Conservation (phyloP, 1,284 basidiomycete genomes). For the Moesziomyces antarcticus region DNA sequence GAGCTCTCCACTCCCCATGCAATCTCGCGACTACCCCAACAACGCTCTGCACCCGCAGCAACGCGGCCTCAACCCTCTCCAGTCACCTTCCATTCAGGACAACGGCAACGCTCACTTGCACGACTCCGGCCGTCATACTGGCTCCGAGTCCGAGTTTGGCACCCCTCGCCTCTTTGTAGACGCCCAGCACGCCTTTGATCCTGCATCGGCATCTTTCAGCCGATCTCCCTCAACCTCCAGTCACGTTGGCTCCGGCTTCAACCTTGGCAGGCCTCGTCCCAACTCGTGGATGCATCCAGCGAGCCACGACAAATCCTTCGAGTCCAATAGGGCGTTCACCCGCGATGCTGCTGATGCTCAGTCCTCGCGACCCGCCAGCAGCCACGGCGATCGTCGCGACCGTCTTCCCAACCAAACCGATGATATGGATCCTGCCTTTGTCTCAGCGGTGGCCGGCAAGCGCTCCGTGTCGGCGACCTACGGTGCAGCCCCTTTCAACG, state of each 20-base stretch:
- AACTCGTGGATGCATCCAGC: conserved; percentile 47
- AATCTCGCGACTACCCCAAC: not conserved
- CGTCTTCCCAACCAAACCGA: not conserved
- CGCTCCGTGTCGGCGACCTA: conserved; percentile 21
- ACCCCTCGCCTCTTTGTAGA: conserved; percentile 44
- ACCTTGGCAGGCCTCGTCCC: conserved; percentile 20
- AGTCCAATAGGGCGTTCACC: conserved; percentile 3
- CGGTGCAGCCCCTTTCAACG: conserved; percentile 12
- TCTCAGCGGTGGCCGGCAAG: conserved; percentile 3
- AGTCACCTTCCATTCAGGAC: conserved; percentile 26
- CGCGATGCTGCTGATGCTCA: conserved; percentile 6
- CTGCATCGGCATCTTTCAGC: conserved; percentile 8
- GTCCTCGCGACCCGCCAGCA: conserved; percentile 30
- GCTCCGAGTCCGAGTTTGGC: conserved; percentile 35
- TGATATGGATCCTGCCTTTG: conserved; percentile 11
- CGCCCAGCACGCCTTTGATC: conserved; percentile 35
- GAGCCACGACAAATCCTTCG: conserved; percentile 14
- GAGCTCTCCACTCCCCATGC: conserved; percentile 23
- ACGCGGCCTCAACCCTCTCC: conserved; percentile 9
- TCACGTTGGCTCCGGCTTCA: conserved; percentile 2
- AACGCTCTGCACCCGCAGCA: conserved; percentile 1
- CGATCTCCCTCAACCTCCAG: conserved; percentile 9
- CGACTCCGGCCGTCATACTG: conserved; percentile 13
- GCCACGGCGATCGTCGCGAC: conserved; percentile 23
- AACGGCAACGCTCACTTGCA: conserved; percentile 6